Percentiles rank a stretch among this genome's conserved stretches.
These are phyloP conservation scores for Tylopilus sp. DNA, from an alignment of 768 basidiomycete species.

Conservation along the genomic window DNA sequence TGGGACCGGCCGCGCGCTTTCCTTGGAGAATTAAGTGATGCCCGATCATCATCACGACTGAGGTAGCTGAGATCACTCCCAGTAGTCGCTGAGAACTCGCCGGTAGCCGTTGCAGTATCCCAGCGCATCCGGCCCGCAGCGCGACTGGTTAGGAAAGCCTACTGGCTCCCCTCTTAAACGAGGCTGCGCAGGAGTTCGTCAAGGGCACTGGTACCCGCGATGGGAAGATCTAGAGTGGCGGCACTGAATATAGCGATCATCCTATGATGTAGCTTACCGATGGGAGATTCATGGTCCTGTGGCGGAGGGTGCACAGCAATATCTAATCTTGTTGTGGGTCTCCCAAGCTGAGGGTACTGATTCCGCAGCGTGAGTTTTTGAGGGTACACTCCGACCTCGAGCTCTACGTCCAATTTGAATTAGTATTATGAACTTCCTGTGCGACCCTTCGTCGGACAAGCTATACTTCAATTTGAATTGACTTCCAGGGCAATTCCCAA, in stretches of 20 bases:
- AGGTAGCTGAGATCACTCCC: no score
- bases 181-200: not conserved
- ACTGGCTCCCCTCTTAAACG: not conserved
- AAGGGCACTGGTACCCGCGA: not conserved
- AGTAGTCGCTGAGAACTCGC: no score
- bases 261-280: not conserved
- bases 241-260: not conserved
- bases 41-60: no score
- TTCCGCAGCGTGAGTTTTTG: slow-evolving; percentile 3
- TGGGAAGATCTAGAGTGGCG: not conserved
- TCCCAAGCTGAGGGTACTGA: no score
- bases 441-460: not conserved
- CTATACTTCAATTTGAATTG: not conserved
- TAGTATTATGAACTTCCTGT: not conserved
- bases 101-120: no score
- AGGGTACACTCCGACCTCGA: not conserved
- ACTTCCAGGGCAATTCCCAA: not conserved
- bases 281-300: not conserved
- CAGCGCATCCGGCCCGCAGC: no score
- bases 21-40: no score
- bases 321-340: no score
- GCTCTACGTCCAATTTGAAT: not conserved
- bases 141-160: no score
- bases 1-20: no score
- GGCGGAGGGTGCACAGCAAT: slow-evolving; percentile 3